Conservation (phyloP, 106 monocot species). For the Platanthera guangdongensis region DNA sequence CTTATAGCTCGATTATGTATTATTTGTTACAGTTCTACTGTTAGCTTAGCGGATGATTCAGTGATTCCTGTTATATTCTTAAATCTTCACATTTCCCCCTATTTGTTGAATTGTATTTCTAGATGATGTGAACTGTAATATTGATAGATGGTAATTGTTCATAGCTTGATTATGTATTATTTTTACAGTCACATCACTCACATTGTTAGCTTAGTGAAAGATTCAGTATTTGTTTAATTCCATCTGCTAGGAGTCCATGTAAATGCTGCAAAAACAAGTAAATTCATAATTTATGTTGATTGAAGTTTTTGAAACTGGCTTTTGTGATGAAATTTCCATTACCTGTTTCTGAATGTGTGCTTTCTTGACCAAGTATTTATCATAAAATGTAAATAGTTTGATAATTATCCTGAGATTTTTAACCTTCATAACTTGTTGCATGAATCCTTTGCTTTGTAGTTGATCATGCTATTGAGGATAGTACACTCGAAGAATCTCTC, state of each 20-base stretch:
- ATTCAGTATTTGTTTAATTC: neutral
- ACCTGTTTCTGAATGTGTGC: neutral
- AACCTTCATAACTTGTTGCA: too few species aligned
- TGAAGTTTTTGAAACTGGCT: neutral
- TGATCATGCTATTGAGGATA: too few species aligned
- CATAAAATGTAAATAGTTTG: too few species aligned
- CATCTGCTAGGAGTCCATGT: neutral
- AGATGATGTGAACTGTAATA: neutral
- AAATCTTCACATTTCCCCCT: neutral
- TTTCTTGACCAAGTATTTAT: neutral
- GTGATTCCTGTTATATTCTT: neutral
- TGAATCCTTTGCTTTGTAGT: too few species aligned
- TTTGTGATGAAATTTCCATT: neutral
- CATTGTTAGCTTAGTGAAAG: neutral
- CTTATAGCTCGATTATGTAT: neutral
- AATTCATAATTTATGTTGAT: neutral
- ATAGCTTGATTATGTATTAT: neutral
- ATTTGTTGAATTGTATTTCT: neutral
- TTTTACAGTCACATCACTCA: neutral
- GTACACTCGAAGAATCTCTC: too few species aligned
- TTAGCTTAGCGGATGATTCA: too few species aligned
- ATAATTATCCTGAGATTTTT: too few species aligned
- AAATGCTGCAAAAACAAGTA: neutral
- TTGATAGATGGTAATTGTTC: neutral
- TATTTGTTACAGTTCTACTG: neutral